Evolutionary conservation across 768 basidiomycete genomes (phyloP), one percentile per base, ranked within the genome.

Genomic region (Hericium erinaceus): DNA sequence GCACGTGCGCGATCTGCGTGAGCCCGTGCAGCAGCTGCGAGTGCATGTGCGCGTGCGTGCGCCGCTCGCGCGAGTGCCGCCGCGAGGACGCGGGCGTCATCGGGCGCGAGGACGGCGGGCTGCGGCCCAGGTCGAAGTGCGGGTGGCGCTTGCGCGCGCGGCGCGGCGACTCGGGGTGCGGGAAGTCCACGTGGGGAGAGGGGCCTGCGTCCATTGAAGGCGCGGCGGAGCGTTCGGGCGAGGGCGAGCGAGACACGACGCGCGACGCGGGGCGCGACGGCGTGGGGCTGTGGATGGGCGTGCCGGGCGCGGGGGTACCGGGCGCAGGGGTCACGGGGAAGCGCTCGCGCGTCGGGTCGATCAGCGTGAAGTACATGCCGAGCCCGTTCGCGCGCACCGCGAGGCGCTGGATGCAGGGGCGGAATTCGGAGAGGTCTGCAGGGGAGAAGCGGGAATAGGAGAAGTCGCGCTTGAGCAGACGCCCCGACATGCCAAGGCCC

Each of bases 351-450:
- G 76, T 77, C 0, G 84, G 80, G 60, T 89, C 84, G 10, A 86
- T 77, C n/a, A 89, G 65, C 0, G 68, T 69, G 59, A 84, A 88
- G 64, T 85, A 89, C 40, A 79, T 67, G 18, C 69, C 72, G 75
- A 89, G 74, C 16, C 87, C 87, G 60, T 83, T 75, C n/a, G 79
- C 77, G 8, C 82, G 72, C 11, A 79, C 80, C 4, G 77, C 75
- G 60, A 87, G 72, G 3, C 79, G 70, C 46, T 82, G 72, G 15
- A 74, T 72, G 7, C 78, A 64, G 22, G 69, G 64, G 55, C 85
- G 83, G 18, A 90, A 73, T 3, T 68, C 66, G 0, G 64, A 61
- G 52, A 84, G 82, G 64, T 87, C 84, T 2, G 64, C 66, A 0
- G 86, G 85, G 0, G 78, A 72, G 64, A 85, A 85, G 2, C 84